Evolutionary conservation across 2,329 filamentous ascomycete genomes (phyloP).

Genomic region (Biscogniauxia sp.): DNA sequence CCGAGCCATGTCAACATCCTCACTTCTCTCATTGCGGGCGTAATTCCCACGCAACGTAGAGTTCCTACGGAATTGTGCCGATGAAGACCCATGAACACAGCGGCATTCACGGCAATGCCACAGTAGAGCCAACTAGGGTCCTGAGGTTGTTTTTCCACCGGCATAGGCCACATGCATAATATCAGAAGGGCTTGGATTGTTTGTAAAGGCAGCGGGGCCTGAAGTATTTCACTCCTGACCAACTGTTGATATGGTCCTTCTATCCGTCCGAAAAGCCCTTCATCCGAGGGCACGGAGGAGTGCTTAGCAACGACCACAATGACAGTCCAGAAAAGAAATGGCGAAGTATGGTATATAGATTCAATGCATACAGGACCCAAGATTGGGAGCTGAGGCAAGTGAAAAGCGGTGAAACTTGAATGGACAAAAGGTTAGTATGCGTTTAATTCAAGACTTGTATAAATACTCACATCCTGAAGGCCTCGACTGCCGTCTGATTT

Average conservation of each 20-base stretch:
- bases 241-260: conserved; percentile 23
- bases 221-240: conserved; percentile 20
- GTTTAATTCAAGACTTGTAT: background rate
- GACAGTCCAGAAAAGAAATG: conserved; percentile 33
- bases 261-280: conserved; percentile 23
- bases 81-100: conserved; percentile 29
- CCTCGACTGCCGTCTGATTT: conserved; percentile 19
- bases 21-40: conserved; percentile 19
- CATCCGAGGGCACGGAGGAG: conserved; percentile 12
- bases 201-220: conserved; percentile 26
- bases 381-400: conserved; percentile 30
- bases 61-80: conserved; percentile 20
- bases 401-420: conserved; percentile 25
- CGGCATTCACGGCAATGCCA: conserved; percentile 31
- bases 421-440: background rate
- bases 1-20: conserved; percentile 31
- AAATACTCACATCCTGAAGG: conserved; percentile 24
- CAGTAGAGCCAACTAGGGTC: conserved; percentile 33
- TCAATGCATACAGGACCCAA: conserved; percentile 26
- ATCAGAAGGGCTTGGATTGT: conserved; percentile 31
- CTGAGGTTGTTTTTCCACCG: conserved; percentile 21
- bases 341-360: conserved; percentile 23
- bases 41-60: conserved; percentile 14
- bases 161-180: conserved; percentile 30
- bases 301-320: conserved; percentile 23